These are phyloP conservation scores for Rhododendron vialii DNA, from an alignment of 148 eudicot species.

Conservation along the genomic window DNA sequence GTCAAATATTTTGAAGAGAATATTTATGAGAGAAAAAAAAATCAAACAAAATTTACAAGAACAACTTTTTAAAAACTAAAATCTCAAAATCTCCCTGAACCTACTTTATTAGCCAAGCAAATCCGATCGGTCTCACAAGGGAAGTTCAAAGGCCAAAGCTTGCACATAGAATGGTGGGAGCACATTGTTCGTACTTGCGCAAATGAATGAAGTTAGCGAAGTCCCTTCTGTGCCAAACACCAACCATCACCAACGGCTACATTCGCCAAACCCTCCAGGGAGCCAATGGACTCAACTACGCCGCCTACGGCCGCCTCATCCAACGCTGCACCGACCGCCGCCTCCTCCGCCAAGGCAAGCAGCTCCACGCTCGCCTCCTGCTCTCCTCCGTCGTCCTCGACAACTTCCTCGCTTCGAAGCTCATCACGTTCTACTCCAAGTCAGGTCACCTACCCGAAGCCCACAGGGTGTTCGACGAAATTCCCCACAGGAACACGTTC, in stretches of 20 bases:
- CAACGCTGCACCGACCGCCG: slow-evolving; percentile 49
- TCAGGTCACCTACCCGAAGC: slow-evolving; percentile 25
- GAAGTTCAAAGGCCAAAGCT: no score
- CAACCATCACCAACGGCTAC: background rate
- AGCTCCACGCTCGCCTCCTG: slow-evolving; percentile 50
- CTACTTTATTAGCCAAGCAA: no score
- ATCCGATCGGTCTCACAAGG: no score
- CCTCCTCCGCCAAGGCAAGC: slow-evolving; percentile 43
- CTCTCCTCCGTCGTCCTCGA: slow-evolving; percentile 27
- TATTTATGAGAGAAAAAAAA: no score
- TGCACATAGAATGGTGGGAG: no score
- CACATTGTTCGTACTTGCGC: background rate
- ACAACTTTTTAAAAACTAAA: no score
- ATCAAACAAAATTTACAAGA: no score
- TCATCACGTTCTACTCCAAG: slow-evolving; percentile 44
- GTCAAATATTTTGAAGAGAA: no score
- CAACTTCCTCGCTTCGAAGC: slow-evolving; percentile 63
- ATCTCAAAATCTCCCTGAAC: no score
- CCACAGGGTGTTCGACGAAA: slow-evolving; percentile 60
- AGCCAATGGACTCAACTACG: slow-evolving; percentile 28
- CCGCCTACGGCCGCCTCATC: slow-evolving; percentile 44
- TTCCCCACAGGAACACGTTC: slow-evolving; percentile 46
- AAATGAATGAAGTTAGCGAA: slow-evolving; percentile 39
- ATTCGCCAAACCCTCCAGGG: slow-evolving; percentile 14
- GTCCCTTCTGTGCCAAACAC: slow-evolving; percentile 3